Percentiles rank a stretch among this genome's conserved stretches.
These are phyloP conservation scores for Boletus coccyginus DNA, from an alignment of 768 basidiomycete genomes.

Conservation along the genomic window DNA sequence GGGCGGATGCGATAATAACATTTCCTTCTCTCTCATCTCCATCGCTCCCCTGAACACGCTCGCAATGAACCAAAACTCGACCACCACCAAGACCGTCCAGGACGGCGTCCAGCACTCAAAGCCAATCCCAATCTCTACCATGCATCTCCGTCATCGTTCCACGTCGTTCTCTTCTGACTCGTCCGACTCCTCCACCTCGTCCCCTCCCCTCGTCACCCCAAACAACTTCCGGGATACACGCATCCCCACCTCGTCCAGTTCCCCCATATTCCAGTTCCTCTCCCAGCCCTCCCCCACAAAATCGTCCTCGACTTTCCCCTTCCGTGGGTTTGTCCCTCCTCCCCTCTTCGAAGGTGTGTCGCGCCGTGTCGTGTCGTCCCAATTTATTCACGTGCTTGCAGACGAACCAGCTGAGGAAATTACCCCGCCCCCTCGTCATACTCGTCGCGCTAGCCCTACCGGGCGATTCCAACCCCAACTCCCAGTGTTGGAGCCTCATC, in stretches of 20 bases:
- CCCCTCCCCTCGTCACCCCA: conserved; percentile 53
- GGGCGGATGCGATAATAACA: neutral
- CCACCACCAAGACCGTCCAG: conserved; percentile 6
- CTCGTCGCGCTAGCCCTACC: conserved; percentile 60
- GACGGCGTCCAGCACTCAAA: conserved; percentile 50
- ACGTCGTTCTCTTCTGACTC: conserved; percentile 61
- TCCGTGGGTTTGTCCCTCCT: conserved; percentile 48
- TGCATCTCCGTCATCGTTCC: conserved; percentile 53
- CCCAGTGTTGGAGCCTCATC: conserved; percentile 44
- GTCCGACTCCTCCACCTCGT: conserved; percentile 51
- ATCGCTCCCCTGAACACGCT: conserved; percentile 2
- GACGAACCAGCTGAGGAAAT: conserved; percentile 43
- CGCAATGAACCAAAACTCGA: conserved; percentile 17
- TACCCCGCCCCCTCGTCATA: conserved; percentile 47
- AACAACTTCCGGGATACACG: conserved; percentile 39
- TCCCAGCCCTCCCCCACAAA: conserved; percentile 60
- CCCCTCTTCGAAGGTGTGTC: conserved; percentile 62
- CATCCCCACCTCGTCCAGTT: conserved; percentile 53
- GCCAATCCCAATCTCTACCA: conserved; percentile 59
- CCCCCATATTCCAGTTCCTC: conserved; percentile 72
- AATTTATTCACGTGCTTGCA: conserved; percentile 3
- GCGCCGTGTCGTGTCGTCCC: neutral
- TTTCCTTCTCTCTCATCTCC: neutral
- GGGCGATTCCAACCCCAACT: conserved; percentile 51
- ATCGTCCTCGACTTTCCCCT: conserved; percentile 54